phyloP scores from a whole-genome alignment of 1,139 yeast genomes.

The Pichia sp. region DNA sequence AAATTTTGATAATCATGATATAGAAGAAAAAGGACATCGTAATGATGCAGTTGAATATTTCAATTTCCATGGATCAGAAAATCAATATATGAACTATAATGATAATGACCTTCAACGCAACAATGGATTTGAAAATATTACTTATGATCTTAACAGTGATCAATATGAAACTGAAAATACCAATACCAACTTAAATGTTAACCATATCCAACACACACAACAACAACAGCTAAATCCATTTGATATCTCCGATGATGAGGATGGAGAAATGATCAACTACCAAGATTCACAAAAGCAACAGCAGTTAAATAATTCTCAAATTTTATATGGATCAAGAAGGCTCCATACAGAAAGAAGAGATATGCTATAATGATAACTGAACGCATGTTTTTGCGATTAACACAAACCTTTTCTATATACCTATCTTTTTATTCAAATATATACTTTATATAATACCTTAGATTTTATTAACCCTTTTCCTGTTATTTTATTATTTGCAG shows the following conservation, averaged over 20 bases:
- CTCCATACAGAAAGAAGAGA: background rate
- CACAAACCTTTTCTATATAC: background rate
- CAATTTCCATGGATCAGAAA: too few species aligned
- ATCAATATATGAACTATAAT: background rate
- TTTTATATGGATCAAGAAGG: conserved; percentile 9
- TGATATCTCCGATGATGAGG: background rate
- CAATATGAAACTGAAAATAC: background rate
- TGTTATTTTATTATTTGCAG: background rate
- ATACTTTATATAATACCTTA: background rate
- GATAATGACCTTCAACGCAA: background rate
- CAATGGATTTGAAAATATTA: background rate
- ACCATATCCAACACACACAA: background rate
- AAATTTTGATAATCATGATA: background rate
- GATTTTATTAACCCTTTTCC: background rate
- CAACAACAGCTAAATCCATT: background rate
- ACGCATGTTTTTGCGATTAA: background rate
- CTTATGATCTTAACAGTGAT: background rate
- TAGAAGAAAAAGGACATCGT: background rate
- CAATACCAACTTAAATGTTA: too few species aligned
- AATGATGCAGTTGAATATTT: too few species aligned
- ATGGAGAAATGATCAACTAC: background rate
- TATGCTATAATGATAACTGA: background rate
- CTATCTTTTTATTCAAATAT: background rate
- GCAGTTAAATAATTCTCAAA: background rate
- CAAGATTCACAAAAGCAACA: background rate